A percentile compares a stretch with the other conserved stretches of the same genome.
Evolutionary conservation across 2,329 filamentous ascomycete species (phyloP).

Genomic region (Colletotrichum tabaci): DNA sequence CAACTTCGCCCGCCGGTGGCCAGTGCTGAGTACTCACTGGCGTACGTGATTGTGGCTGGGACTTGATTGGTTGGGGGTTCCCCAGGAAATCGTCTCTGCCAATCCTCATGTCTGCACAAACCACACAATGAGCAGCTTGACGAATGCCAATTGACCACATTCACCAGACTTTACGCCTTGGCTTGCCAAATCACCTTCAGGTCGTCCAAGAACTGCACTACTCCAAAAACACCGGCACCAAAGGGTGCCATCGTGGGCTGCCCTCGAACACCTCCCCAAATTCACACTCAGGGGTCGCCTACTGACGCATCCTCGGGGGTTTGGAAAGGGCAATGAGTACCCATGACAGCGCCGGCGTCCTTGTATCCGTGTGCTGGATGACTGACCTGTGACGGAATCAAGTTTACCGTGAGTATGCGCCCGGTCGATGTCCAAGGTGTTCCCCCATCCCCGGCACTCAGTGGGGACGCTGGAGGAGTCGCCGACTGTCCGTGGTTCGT

Average conservation of each 20-base stretch:
- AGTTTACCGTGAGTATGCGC: slow-evolving; percentile 28
- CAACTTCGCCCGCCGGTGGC: background rate
- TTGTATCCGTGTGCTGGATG: slow-evolving; percentile 5
- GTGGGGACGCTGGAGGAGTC: background rate
- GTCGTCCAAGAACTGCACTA: slow-evolving; percentile 22
- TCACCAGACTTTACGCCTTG: slow-evolving; percentile 3
- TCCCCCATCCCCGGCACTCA: slow-evolving; percentile 8
- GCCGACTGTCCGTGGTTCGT: slow-evolving; percentile 15
- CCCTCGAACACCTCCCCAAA: slow-evolving; percentile 48
- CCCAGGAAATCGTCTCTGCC: slow-evolving; percentile 7
- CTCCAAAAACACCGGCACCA: slow-evolving; percentile 15
- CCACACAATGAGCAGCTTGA: background rate
- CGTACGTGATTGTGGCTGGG: slow-evolving; percentile 16
- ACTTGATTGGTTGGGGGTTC: background rate
- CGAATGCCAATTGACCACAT: background rate
- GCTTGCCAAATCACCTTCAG: slow-evolving; percentile 11
- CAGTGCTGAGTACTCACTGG: slow-evolving; percentile 15
- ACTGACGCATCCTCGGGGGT: background rate
- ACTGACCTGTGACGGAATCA: slow-evolving; percentile 22
- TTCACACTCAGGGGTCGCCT: slow-evolving; percentile 16
- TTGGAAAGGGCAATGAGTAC: slow-evolving; percentile 26
- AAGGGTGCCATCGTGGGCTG: slow-evolving; percentile 42
- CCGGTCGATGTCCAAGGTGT: slow-evolving; percentile 12
- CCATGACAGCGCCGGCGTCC: slow-evolving; percentile 11
- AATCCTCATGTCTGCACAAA: background rate